Conservation (phyloP, 2,329 filamentous ascomycete genomes). For the Hymenoscyphus infarciens region DNA sequence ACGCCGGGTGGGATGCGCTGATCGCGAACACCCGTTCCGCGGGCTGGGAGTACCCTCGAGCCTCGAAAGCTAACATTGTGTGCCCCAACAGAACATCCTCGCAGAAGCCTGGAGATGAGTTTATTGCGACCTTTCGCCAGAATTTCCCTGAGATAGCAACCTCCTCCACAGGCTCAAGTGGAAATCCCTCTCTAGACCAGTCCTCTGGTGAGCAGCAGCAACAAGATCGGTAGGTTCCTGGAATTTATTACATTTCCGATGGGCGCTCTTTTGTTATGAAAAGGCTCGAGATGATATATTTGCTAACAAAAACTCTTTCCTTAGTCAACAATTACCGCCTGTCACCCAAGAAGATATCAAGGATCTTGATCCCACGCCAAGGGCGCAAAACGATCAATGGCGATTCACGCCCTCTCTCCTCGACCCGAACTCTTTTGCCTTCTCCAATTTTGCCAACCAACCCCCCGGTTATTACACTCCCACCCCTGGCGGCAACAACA, state of each 20-base stretch:
- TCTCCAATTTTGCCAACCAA: constrained; percentile 75
- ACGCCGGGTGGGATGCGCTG: constrained; percentile 4
- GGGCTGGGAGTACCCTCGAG: constrained; percentile 2
- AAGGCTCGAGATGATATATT: neutral
- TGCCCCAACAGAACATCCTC: constrained; percentile 53
- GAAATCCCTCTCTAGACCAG: constrained; percentile 4
- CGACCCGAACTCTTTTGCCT: constrained; percentile 80
- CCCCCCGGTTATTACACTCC: constrained; percentile 83
- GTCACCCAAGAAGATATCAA: constrained; percentile 45
- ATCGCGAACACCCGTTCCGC: neutral
- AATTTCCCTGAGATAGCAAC: constrained; percentile 72
- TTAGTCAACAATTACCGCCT: constrained; percentile 29
- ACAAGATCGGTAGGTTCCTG: constrained; percentile 15
- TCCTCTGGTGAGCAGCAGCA: constrained; percentile 31
- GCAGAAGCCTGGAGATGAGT: constrained; percentile 81
- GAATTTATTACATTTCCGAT: neutral
- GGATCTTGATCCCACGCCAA: constrained; percentile 79
- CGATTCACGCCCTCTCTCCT: constrained; percentile 85
- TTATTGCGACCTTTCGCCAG: constrained; percentile 80
- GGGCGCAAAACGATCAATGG: constrained; percentile 76
- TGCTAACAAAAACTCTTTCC: constrained; percentile 14
- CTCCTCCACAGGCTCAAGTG: constrained; percentile 36
- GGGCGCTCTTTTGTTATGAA: neutral
- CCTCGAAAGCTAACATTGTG: constrained; percentile 17
- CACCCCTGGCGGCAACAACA: constrained; percentile 75